These are phyloP conservation scores for Annona cherimola DNA, from an alignment of 164 flowering plant genomes.

Conservation along the genomic window DNA sequence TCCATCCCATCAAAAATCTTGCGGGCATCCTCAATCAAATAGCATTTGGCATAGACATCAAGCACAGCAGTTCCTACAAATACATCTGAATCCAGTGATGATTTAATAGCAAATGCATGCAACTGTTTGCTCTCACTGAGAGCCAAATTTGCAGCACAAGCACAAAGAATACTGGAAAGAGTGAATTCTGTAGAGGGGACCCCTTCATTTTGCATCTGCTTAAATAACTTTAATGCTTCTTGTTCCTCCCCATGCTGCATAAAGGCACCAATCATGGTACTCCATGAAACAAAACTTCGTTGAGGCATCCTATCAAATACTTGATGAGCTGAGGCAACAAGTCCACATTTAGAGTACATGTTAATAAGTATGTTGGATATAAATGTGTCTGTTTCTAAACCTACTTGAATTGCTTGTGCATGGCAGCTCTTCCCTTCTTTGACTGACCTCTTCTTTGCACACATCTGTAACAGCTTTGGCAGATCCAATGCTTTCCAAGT, in stretches of 20 bases:
- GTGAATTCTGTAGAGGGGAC: conserved; percentile 51
- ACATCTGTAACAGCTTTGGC: conserved; percentile 43
- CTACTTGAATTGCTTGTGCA: conserved; percentile 33
- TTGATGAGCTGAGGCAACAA: conserved; percentile 41
- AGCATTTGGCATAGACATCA: conserved; percentile 78
- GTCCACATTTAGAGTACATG: conserved; percentile 68
- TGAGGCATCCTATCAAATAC: conserved; percentile 62
- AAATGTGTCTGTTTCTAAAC: conserved; percentile 32
- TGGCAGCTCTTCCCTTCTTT: conserved; percentile 56
- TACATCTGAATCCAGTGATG: conserved; percentile 35
- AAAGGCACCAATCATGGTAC: conserved; percentile 61
- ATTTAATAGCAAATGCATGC: conserved; percentile 66
- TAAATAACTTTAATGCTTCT: conserved; percentile 49
- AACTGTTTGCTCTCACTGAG: conserved; percentile 58
- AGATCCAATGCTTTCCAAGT: conserved; percentile 8
- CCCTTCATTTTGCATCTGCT: conserved; percentile 51
- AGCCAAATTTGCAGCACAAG: conserved; percentile 58
- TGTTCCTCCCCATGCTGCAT: conserved; percentile 38
- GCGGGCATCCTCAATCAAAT: conserved; percentile 43
- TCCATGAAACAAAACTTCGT: conserved; percentile 75
- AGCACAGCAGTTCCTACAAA: conserved; percentile 81
- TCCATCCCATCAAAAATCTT: conserved; percentile 50
- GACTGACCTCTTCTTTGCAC: conserved; percentile 37
- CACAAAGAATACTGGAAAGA: conserved; percentile 68
- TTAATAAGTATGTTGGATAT: conserved; percentile 71